A percentile compares a stretch with the other conserved stretches of the same genome.
phyloP scores from a whole-genome alignment of 1,284 basidiomycete species.

The Leccinum subrobustum region DNA sequence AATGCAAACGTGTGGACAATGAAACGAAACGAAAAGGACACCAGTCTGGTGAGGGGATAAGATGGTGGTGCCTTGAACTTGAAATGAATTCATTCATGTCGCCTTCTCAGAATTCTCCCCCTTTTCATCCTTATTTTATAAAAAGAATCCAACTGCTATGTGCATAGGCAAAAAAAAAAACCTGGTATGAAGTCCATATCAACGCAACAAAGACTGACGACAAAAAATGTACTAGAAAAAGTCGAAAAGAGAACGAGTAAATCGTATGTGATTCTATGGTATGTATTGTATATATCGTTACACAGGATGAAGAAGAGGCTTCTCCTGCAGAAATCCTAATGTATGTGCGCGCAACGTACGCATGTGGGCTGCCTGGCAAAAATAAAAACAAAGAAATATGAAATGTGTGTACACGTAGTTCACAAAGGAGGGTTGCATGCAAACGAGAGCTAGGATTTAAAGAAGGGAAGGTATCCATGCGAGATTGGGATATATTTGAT shows the following conservation, averaged over 20 bases:
- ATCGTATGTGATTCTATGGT: slow-evolving; percentile 2
- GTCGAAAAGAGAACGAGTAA: background rate
- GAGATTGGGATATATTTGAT: background rate
- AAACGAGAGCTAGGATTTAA: slow-evolving; percentile 4
- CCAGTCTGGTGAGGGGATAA: background rate
- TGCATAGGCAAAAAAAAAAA: background rate
- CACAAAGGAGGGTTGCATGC: background rate
- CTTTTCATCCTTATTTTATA: background rate
- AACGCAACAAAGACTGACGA: background rate
- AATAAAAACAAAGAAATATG: background rate
- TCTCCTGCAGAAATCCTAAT: background rate
- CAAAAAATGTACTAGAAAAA: background rate
- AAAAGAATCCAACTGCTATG: background rate
- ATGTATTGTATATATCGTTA: slow-evolving; percentile 5
- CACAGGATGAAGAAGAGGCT: slow-evolving; percentile 1
- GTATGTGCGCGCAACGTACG: background rate
- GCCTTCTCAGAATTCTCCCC: background rate
- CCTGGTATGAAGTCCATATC: background rate
- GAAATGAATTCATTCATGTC: background rate
- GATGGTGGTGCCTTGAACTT: background rate
- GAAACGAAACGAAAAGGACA: background rate
- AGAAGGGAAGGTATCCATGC: slow-evolving; percentile 7
- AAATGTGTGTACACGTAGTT: background rate
- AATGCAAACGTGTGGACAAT: background rate
- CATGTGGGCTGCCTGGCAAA: background rate